A percentile compares a stretch with the other conserved stretches of the same genome.
Evolutionary conservation across 257 asterid genomes (phyloP).

Genomic region (Solanum clarkiae): DNA sequence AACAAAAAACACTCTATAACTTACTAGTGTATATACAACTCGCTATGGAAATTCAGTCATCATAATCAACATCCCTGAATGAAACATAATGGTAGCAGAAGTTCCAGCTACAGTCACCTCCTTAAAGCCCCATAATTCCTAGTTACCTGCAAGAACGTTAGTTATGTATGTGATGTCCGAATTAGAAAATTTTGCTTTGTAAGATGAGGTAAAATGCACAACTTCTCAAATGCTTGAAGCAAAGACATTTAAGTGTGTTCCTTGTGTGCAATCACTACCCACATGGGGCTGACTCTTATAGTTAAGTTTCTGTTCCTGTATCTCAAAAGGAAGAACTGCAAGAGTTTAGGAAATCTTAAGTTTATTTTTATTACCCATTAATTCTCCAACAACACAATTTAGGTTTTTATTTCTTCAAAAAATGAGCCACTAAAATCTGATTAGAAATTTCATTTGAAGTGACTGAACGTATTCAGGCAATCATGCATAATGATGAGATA

Average conservation of each 20-base stretch:
- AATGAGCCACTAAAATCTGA: background rate
- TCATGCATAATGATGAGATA: background rate
- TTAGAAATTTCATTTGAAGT: background rate
- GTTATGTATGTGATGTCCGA: background rate
- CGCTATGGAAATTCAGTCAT: background rate
- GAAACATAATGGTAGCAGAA: background rate
- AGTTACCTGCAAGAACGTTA: background rate
- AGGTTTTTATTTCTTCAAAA: background rate
- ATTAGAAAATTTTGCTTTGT: background rate
- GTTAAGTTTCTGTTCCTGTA: background rate
- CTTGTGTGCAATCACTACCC: background rate
- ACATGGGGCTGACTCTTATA: background rate
- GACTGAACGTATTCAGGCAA: background rate
- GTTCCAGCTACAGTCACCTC: background rate
- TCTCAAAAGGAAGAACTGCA: background rate
- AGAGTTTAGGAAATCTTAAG: background rate
- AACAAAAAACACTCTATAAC: background rate
- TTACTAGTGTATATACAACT: background rate
- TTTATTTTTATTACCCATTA: background rate
- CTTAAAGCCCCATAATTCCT: slow-evolving; percentile 1
- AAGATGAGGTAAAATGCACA: background rate
- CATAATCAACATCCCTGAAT: background rate
- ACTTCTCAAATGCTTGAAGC: background rate
- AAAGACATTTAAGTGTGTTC: background rate
- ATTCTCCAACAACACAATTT: background rate